These are phyloP conservation scores for Neonectria hederae DNA, from an alignment of 2,329 filamentous ascomycete species.

Conservation along the genomic window DNA sequence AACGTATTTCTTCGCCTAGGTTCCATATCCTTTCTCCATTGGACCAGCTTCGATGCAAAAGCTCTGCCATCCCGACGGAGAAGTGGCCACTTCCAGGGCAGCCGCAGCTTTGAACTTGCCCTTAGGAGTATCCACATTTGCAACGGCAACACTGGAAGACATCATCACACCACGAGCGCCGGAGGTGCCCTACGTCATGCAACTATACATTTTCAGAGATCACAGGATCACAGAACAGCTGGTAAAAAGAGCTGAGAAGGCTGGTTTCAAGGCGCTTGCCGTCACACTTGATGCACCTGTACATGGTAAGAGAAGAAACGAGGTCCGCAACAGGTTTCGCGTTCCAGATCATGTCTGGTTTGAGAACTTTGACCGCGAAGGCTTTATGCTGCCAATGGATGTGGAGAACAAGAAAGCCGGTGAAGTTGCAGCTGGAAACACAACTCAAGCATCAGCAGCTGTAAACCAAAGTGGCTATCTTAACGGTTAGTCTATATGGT, in stretches of 20 bases:
- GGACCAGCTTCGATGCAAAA: slow-evolving; percentile 24
- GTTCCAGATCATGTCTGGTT: slow-evolving; percentile 21
- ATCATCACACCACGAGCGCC: slow-evolving; percentile 3
- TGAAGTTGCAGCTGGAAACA: neutral
- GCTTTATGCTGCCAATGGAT: slow-evolving; percentile 24
- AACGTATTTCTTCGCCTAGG: neutral
- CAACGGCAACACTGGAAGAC: slow-evolving; percentile 16
- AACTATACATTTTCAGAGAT: slow-evolving; percentile 17
- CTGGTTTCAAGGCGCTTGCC: slow-evolving; percentile 9
- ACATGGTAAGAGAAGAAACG: slow-evolving; percentile 20
- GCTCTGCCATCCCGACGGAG: slow-evolving; percentile 13
- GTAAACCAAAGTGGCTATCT: slow-evolving; percentile 12
- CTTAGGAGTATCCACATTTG: slow-evolving; percentile 17
- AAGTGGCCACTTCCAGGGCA: slow-evolving; percentile 22
- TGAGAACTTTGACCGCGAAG: slow-evolving; percentile 20
- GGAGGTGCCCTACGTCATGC: slow-evolving; percentile 10
- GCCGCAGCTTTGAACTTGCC: slow-evolving; percentile 11
- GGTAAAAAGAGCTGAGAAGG: slow-evolving; percentile 13
- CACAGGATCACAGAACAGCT: slow-evolving; percentile 15
- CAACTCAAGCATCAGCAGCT: neutral
- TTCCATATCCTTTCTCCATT: slow-evolving; percentile 18
- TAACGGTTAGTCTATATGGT: neutral
- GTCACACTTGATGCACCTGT: slow-evolving; percentile 19
- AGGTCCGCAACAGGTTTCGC: slow-evolving; percentile 20
- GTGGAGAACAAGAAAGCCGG: slow-evolving; percentile 22